Evolutionary conservation across 1,284 basidiomycete genomes (phyloP), one percentile per base, ranked within the genome.

Genomic region (Moesziomyces sp.): DNA sequence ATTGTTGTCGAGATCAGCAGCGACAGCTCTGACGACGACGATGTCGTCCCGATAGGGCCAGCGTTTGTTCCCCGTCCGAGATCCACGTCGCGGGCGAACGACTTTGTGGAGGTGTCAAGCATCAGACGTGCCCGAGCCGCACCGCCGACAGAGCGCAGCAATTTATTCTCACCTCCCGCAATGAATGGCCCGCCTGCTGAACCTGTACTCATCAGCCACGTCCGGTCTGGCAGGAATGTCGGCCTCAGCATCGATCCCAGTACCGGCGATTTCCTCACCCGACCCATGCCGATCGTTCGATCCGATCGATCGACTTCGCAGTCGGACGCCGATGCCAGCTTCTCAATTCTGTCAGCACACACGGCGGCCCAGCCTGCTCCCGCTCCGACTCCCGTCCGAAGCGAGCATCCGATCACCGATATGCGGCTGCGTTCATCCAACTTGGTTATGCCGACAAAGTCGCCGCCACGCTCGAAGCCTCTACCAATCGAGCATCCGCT

Each of bases 401-500:
- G 64, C 43, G 69, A 53, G 10, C 62, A 54, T 26, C 61, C 71
- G 0, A 74, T 74, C 56, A 74, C 71, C 16, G 62, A 74, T 13
- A 61, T 65, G 35, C 52, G 71, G n/a, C 26, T 74, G 28, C 52
- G 57, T 3, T 52, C 45, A 1, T 56, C 62, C 7, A 70, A 69
- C 14, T 24, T 74, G 50, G 53, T 43, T 1, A 69, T 69, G 62
- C 72, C 72, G 5, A 65, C 49, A 19, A 53, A 38, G 21, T 74
- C 72, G 23, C 72, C 72, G 3, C 72, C 72, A 8, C 58, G 72
- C 3, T 58, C 66, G 18, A 74, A 67, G 42, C 73, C 73, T 11
- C 67, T 63, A 14, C 73, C 73, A 3, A 75, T 75, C 51, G 63
- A 73, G 23, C 67, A 74, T 38, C 57, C 68, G 8, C 60, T 81